phyloP scores from a whole-genome alignment of 2,329 filamentous ascomycete species.

The Exophiala aquamarina region DNA sequence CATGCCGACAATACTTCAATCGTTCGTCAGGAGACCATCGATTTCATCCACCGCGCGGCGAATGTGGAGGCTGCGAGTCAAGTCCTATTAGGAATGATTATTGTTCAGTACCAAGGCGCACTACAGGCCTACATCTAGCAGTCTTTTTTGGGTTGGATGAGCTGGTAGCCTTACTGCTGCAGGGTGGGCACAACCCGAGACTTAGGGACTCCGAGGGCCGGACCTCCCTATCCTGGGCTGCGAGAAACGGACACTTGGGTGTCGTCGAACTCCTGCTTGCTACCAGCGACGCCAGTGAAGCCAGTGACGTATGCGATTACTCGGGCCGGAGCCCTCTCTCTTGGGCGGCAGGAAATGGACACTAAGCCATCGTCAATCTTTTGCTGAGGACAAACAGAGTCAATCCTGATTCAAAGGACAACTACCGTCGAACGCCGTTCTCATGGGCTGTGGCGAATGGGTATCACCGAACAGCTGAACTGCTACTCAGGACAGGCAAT shows the following conservation, averaged over 20 bases:
- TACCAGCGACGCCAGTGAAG: neutral
- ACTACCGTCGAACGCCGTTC: slow-evolving; percentile 4
- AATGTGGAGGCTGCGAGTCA: slow-evolving; percentile 5
- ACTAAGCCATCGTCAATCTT: slow-evolving; percentile 15
- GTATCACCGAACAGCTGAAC: too few relatives aligned
- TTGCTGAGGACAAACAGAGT: too few relatives aligned
- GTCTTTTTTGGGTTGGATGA: slow-evolving; percentile 29
- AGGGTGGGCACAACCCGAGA: too few relatives aligned
- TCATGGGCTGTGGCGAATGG: too few relatives aligned
- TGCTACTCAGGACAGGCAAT: neutral
- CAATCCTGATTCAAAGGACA: slow-evolving; percentile 11
- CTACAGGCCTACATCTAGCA: slow-evolving; percentile 28
- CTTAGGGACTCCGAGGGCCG: too few relatives aligned
- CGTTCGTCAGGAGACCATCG: neutral
- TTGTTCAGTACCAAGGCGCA: slow-evolving; percentile 12
- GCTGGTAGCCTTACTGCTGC: too few relatives aligned
- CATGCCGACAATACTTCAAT: neutral
- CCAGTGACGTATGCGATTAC: slow-evolving; percentile 4
- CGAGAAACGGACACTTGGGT: slow-evolving; percentile 7
- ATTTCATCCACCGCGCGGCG: slow-evolving; percentile 1
- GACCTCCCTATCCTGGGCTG: slow-evolving; percentile 5
- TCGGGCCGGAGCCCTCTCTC: slow-evolving; percentile 9
- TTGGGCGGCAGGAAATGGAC: slow-evolving; percentile 7
- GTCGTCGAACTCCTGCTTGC: slow-evolving; percentile 13
- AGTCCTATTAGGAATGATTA: slow-evolving; percentile 6